Evolutionary conservation across 2,329 filamentous ascomycete species (phyloP), one percentile per base, ranked within the genome.

Genomic region (Aspergillus hiratsukae): DNA sequence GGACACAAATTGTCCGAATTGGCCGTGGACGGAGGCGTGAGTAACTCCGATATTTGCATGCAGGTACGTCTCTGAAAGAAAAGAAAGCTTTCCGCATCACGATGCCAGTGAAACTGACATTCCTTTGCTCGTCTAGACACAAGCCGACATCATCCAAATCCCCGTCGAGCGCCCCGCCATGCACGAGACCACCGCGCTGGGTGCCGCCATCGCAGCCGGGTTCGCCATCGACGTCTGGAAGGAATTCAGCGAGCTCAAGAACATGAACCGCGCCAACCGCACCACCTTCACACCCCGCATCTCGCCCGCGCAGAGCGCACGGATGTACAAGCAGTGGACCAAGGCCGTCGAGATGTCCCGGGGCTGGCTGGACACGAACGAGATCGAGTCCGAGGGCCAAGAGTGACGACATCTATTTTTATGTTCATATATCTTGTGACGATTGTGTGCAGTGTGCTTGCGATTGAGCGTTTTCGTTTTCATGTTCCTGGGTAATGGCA

Each of bases 121-220:
- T 31, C 35, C 21, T 7, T 37, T 51, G 27, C 21, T 23, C 14
- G 10, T 14, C 11, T 61, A 88, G 81, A 91, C 89, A 4, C 91
- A 96, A 81, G 88, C 91, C 60, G 88, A 96, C 75, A 83, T 96
- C 51, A 90, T 89, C 65, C 85, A 86, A 55, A 94, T 96, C 64
- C 88, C 87, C 28, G 88, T 96, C 58, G 85, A 92, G 71, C 86
- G 91, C 25, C 91, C 91, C 0, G 82, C 85, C 55, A 96, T 96
- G 91, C 87, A 89, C 56, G 91, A 96, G 78, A 95, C 91, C 3
- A 96, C 91, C 1, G 88, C 91, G 0, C 82, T 96, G 2, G 91
- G 91, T 27, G 91, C 91, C 14, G 91, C 91, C 49, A 93, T 96
- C 65, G 90, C 91, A 17, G 91, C 91, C 8, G 91, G 89, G n/a